Percentiles rank a stretch among this genome's conserved stretches.
These are phyloP conservation scores for Sesbania bispinosa DNA, from an alignment of 306 rosid genomes.

Conservation along the genomic window DNA sequence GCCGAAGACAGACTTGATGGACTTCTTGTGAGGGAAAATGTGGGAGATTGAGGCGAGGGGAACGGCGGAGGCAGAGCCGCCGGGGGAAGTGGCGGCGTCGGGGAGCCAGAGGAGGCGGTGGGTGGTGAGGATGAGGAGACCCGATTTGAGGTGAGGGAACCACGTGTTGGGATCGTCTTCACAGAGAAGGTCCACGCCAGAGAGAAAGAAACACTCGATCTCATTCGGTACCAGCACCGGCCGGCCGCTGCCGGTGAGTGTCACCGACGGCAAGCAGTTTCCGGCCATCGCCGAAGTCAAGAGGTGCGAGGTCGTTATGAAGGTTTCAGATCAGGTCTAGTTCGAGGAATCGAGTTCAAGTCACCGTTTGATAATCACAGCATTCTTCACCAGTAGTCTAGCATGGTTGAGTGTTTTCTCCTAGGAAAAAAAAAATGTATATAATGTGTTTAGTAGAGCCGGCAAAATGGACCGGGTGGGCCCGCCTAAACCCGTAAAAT, in stretches of 20 bases:
- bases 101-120: constrained; percentile 85
- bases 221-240: constrained; percentile 71
- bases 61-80: constrained; percentile 27
- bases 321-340: background rate
- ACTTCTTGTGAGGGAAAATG: constrained; percentile 67
- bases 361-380: background rate
- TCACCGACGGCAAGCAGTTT: constrained; percentile 53
- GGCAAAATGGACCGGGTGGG: no score
- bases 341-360: background rate
- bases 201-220: constrained; percentile 73
- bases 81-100: constrained; percentile 26
- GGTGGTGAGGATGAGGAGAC: constrained; percentile 81
- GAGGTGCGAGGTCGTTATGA: background rate
- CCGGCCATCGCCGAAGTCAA: constrained; percentile 40
- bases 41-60: constrained; percentile 59
- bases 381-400: no score
- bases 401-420: no score
- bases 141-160: constrained; percentile 77
- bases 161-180: constrained; percentile 46
- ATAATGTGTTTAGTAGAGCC: no score
- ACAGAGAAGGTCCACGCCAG: constrained; percentile 75
- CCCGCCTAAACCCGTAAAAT: no score
- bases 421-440: no score
- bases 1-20: constrained; percentile 68
- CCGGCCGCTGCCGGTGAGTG: constrained; percentile 74